Base-by-base conservation (phyloP, 768 basidiomycete genomes). In the Galerina marginata region DNA sequence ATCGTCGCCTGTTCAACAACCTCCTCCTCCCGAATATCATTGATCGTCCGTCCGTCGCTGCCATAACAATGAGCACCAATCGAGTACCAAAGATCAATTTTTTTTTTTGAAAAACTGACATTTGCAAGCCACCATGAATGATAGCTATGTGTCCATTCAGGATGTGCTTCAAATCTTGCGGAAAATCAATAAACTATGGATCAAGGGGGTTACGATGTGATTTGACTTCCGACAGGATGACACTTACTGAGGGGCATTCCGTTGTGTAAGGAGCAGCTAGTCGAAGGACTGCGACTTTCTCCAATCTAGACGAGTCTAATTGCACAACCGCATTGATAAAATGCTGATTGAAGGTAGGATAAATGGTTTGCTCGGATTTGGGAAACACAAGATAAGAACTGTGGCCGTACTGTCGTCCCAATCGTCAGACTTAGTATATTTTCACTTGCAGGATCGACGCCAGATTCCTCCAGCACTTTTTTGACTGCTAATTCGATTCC, bases 241-340 rank as follows among this genome's bases (percentile, higher is more conserved):
- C 0, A 82, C 81, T 75, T 61, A 85, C 87, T 0, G 88, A 82
- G 10, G 86, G 88, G 15, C 79, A 79, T 37, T 85, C 83, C n/a
- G 71, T 74, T 2, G 84, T 84, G 69, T 84, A 87, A 0, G 85
- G 84, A 3, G 82, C 84, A 47, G 85, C 86, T 6, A 90, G 77
- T 56, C 88, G 82, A 49, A 90, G 78, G 39, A 89, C 86, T 0
- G 86, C 88, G 0, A 90, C 87, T 47, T 81, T 81, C 46, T 80
- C 78, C 12, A 89, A 72, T n/a, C 82, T 77, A 2, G 78, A 61
- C 5, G 80, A 71, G 68, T 88, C 82, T 25, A 80, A 69, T 72
- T 88, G 86, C 15, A 89, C 77, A 2, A 90, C 80, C 1, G 86
- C 85, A 62, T 89, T 86, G 25, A 86, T 76, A 58, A 86, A 86